Base-by-base conservation (phyloP, 345 rosid genomes). In the Lepidium didymum region DNA sequence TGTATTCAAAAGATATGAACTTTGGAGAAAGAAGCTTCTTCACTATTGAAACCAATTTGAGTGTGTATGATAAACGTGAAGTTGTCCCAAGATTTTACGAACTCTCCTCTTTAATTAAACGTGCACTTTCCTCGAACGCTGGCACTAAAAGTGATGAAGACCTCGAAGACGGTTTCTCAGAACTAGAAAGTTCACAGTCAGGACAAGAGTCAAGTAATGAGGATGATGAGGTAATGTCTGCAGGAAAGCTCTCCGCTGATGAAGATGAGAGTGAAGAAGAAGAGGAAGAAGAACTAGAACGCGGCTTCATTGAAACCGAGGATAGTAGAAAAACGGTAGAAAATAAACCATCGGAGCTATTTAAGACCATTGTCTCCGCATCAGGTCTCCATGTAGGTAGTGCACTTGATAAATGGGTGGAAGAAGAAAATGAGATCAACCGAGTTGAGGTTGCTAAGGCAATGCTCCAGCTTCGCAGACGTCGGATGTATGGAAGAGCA, bases 401-500 rank as follows among this genome's bases (percentile, higher is more conserved):
- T 70, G 79, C 74, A 46, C 85, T 94, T 64, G 80, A 84, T 66
- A 85, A 84, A 77, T 94, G 87, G 90, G 80, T 65, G 18, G 84
- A 80, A 76, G 80, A 83, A 56, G 99, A 89, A 44, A 86, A 86
- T 18, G 80, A 72, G 46, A 62, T 94, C 55, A 56, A 8, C 54
- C 76, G 77, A 51, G 23, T 38, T 0, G 88, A 81, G 62, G 65
- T 85, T 37, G 40, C 69, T 41, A 11, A 10, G 27, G 83, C 83
- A 12, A 81, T 79, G 83, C 34, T 75, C 40, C 57, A 76, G 72
- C 93, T 91, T 37, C 97, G 96, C 35, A 85, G 34, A 37, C 87
- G 88, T 53, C 76, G 81, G n/a, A 84, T 94, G 96, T 89, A 72
- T 77, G 79, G 86, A 62, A 89, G 77, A 81, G 96, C 97, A 13